A percentile compares a stretch with the other conserved stretches of the same genome.
phyloP scores from a whole-genome alignment of 179 eudicot genomes.

The Sideroxylon spinosum region DNA sequence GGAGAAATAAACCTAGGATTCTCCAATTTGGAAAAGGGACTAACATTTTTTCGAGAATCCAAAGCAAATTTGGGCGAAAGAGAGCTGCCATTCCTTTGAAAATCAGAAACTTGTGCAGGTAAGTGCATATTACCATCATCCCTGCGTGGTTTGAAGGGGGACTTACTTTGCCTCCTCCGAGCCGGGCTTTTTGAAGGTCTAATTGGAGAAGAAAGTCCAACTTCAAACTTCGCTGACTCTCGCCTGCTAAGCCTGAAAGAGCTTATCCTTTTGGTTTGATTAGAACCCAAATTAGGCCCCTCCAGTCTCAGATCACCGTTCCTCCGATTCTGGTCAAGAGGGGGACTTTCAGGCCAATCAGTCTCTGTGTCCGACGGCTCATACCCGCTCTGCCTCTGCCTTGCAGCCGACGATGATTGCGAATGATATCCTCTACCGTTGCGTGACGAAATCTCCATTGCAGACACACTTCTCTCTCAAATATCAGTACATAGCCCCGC shows the following conservation, averaged over 20 bases:
- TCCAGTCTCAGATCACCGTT: conserved; percentile 7
- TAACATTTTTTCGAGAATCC: conserved; percentile 17
- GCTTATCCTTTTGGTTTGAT: conserved; percentile 16
- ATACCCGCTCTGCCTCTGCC: conserved; percentile 37
- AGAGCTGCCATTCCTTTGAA: conserved; percentile 25
- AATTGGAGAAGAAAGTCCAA: conserved; percentile 12
- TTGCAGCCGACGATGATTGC: conserved; percentile 14
- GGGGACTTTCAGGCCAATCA: conserved; percentile 31
- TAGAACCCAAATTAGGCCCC: conserved; percentile 7
- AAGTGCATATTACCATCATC: conserved; percentile 17
- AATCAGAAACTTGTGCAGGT: not conserved
- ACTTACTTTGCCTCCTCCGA: conserved; percentile 34
- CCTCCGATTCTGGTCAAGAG: conserved; percentile 10
- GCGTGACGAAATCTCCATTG: conserved; percentile 27
- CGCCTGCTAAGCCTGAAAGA: conserved; percentile 19
- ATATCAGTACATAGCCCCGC: not conserved
- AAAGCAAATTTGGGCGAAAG: conserved; percentile 18
- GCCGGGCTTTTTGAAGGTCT: conserved; percentile 13
- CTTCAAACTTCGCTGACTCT: conserved; percentile 16
- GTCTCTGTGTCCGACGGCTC: conserved; percentile 55
- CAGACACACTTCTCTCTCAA: not conserved
- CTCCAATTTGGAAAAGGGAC: conserved; percentile 34
- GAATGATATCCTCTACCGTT: conserved; percentile 15
- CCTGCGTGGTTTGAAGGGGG: conserved; percentile 26
- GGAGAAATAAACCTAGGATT: conserved; percentile 32